Base-by-base conservation (phyloP, 2,329 filamentous ascomycete genomes). In the Sporothrix luriei region DNA sequence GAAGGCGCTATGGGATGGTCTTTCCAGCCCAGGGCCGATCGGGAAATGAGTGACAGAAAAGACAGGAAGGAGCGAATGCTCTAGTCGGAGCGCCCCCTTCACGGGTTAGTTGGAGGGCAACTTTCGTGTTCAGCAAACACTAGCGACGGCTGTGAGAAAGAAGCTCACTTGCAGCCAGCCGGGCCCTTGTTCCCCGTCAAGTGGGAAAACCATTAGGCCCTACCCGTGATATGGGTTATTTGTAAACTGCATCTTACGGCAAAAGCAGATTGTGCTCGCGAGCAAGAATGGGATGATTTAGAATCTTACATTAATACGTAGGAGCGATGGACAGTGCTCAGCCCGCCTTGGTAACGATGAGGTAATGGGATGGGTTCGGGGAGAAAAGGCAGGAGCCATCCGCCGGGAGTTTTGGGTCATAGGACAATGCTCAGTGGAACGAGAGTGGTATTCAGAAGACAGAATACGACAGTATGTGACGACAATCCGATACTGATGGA, bases 361-460 rank as follows among this genome's bases (percentile, higher is more conserved):
- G 48, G 68, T 68, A 68, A 62, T 54, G 43, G 48, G n/a, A 57
- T 71, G 70, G 70, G 70, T 71, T 69, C 70, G 70, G 70, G 68
- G 68, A 71, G 68, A 68, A 71, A 48, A 40, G 48, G 21, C 57
- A 48, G 38, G 57, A 43, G 40, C 55, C 55, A 62, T 62, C 51
- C 54, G 51, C 54, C 54, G 66, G 54, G 43, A 26, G 66, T 51
- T 43, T 68, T 61, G 54, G 38, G 38, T 24, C 16, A 43, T 26
- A 26, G 11, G 33, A 11, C 43, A 49, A 49, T 64, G 43, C 24
- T 24, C 57, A 46, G 57, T 26, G 21, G 14, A 21, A 46, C 24
- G 21, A 26, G n/a, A n/a, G 38, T 46, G 57, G 57, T 62, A 62
- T 43, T 43, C 4, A 16, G 13, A 62, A 21, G 26, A 5, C 38